These are phyloP conservation scores for Xylaria sp. DNA, from an alignment of 2,329 filamentous ascomycete genomes.

Conservation along the genomic window DNA sequence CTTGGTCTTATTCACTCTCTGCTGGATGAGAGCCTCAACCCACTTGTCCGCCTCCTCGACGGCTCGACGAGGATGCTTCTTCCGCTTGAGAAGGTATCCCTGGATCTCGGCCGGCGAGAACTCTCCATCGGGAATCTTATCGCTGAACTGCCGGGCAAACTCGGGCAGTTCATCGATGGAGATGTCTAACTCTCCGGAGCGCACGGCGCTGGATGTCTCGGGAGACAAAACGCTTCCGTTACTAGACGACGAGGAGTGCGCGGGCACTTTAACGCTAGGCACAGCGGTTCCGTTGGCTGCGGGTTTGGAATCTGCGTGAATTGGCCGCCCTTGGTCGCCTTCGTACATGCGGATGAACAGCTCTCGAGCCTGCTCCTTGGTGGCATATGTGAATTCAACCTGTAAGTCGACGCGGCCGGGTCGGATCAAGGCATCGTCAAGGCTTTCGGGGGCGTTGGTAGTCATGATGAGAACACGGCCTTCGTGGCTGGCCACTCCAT, in stretches of 20 bases:
- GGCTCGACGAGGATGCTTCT: slow-evolving; percentile 67
- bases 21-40: slow-evolving; percentile 62
- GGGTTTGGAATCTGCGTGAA: slow-evolving; percentile 15
- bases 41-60: slow-evolving; percentile 64
- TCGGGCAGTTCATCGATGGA: slow-evolving; percentile 54
- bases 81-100: slow-evolving; percentile 71
- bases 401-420: slow-evolving; percentile 79
- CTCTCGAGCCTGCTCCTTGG: slow-evolving; percentile 63
- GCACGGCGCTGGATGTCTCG: slow-evolving; percentile 31
- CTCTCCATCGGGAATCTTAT: slow-evolving; percentile 55
- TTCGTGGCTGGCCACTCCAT: slow-evolving; percentile 83
- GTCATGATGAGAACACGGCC: slow-evolving; percentile 85
- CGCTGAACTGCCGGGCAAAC: slow-evolving; percentile 62
- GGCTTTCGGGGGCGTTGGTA: slow-evolving; percentile 77
- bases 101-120: slow-evolving; percentile 70
- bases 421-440: slow-evolving; percentile 79
- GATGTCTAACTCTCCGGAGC: slow-evolving; percentile 49
- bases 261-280: slow-evolving; percentile 1
- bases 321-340: slow-evolving; percentile 50
- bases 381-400: slow-evolving; percentile 71
- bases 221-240: slow-evolving; percentile 31
- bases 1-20: slow-evolving; percentile 63
- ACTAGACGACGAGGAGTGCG: neutral
- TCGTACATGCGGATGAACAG: slow-evolving; percentile 72
- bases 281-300: slow-evolving; percentile 16